Percentiles rank a stretch among this genome's conserved stretches.
Evolutionary conservation across 2,329 filamentous ascomycete genomes (phyloP).

Genomic region (Pseudogymnoascus sp.): DNA sequence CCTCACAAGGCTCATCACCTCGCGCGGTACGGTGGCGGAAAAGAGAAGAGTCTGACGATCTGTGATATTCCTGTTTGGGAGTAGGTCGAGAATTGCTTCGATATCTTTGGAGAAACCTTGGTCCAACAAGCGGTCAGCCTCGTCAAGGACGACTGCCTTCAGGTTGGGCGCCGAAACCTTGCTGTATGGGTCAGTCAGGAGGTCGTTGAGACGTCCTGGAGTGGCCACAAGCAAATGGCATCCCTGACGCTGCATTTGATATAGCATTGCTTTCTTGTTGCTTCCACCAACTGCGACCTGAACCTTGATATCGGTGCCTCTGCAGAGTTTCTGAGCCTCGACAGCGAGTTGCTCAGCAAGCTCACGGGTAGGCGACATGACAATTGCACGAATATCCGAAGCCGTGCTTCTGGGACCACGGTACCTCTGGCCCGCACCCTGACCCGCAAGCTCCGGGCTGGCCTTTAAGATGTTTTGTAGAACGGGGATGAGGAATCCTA

Average conservation of each 20-base stretch:
- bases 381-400: constrained; percentile 58
- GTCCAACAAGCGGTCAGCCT: constrained; percentile 97
- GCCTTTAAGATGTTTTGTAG: constrained; percentile 72
- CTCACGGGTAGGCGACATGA: constrained; percentile 74
- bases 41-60: constrained; percentile 88
- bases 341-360: constrained; percentile 71
- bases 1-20: constrained; percentile 70
- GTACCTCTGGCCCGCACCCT: constrained; percentile 21
- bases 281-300: constrained; percentile 86
- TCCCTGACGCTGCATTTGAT: constrained; percentile 47
- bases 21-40: constrained; percentile 81
- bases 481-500: constrained; percentile 83
- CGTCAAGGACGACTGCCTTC: constrained; percentile 87
- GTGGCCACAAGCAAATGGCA: constrained; percentile 89
- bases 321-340: constrained; percentile 51
- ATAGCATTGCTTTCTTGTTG: constrained; percentile 46
- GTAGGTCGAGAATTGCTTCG: constrained; percentile 45
- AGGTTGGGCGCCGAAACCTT: constrained; percentile 46
- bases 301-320: constrained; percentile 36
- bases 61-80: constrained; percentile 55
- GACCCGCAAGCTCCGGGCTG: constrained; percentile 41
- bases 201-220: constrained; percentile 77
- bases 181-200: constrained; percentile 49
- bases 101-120: constrained; percentile 71
- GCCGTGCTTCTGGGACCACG: constrained; percentile 30